Conservation (phyloP, 257 asterid genomes). For the Catharanthus roseus region DNA sequence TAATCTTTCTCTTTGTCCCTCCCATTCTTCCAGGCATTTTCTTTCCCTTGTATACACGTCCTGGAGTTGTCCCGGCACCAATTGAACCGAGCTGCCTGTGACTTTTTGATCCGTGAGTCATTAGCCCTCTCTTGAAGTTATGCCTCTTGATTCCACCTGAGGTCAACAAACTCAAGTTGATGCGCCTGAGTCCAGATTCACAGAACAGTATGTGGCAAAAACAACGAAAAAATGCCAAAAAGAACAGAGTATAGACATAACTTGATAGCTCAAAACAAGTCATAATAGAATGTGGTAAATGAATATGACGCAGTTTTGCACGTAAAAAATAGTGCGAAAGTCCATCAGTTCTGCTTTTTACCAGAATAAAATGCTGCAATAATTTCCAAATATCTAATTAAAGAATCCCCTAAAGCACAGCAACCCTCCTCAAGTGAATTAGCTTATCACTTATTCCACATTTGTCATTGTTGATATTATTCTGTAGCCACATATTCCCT, state of each 20-base stretch:
- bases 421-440: not conserved
- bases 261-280: not conserved
- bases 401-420: not conserved
- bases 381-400: not conserved
- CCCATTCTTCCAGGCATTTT: constrained; percentile 99
- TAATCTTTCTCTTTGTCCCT: constrained; percentile 71
- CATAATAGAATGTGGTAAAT: not conserved
- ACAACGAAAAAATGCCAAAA: not conserved
- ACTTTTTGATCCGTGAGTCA: constrained; percentile 97
- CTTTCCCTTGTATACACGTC: constrained; percentile 86
- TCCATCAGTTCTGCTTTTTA: not conserved
- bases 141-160: constrained; percentile 98
- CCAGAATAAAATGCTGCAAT: not conserved
- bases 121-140: constrained; percentile 83
- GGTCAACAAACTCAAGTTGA: constrained; percentile 11
- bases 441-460: not conserved
- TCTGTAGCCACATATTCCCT: no score
- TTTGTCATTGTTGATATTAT: no score
- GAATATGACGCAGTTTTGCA: not conserved
- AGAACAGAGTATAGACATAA: not conserved
- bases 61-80: constrained; percentile 98
- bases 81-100: constrained; percentile 89
- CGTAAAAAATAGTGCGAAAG: not conserved
- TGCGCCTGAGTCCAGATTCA: not conserved
- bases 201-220: not conserved